A percentile compares a stretch with the other conserved stretches of the same genome.
Evolutionary conservation across 495 filamentous ascomycete genomes (phyloP).

Genomic region (Neurospora tetrasperma): DNA sequence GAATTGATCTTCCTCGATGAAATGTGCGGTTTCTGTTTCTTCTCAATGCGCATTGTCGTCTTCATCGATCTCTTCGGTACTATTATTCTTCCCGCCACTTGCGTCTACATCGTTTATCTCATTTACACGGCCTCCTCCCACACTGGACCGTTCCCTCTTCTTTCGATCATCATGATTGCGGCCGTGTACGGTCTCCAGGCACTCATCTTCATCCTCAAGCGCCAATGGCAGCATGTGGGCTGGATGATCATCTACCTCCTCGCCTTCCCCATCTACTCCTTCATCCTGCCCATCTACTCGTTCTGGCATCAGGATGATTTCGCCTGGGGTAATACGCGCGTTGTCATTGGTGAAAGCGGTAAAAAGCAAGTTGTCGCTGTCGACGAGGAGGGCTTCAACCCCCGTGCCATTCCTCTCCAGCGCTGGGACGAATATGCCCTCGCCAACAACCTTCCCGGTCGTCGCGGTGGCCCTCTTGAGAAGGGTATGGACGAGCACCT

Average conservation of each 20-base stretch:
- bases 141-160: constrained; percentile 68
- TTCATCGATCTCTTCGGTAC: constrained; percentile 92
- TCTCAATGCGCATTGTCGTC: constrained; percentile 97
- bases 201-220: constrained; percentile 87
- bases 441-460: constrained; percentile 81
- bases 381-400: constrained; percentile 82
- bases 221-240: constrained; percentile 94
- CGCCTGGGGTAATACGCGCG: constrained; percentile 93
- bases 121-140: constrained; percentile 67
- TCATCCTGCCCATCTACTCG: constrained; percentile 86
- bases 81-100: constrained; percentile 84
- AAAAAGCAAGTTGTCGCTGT: constrained; percentile 79
- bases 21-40: constrained; percentile 97
- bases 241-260: constrained; percentile 99
- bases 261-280: constrained; percentile 88
- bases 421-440: constrained; percentile 96
- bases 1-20: constrained; percentile 82
- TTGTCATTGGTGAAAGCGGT: constrained; percentile 90
- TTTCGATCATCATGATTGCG: constrained; percentile 81
- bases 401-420: constrained; percentile 84
- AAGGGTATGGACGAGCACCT: constrained; percentile 41
- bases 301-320: constrained; percentile 99
- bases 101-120: constrained; percentile 80
- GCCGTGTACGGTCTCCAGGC: constrained; percentile 93
- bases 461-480: constrained; percentile 63